phyloP scores from a whole-genome alignment of 129 eudicot genomes.

The Centaurea solstitialis region DNA sequence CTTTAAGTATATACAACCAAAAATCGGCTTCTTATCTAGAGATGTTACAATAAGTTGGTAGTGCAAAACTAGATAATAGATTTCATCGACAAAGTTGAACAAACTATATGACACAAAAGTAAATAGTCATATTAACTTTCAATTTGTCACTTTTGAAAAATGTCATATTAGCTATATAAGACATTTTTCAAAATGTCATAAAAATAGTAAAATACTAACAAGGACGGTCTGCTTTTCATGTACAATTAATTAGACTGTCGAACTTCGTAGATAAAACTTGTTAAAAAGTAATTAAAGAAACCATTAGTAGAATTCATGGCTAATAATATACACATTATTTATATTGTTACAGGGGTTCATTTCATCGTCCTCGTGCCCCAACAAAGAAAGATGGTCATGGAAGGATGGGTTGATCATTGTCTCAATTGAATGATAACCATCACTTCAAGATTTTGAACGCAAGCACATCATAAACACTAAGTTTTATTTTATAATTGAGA shows the following conservation, averaged over 20 bases:
- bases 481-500: slow-evolving; percentile 3
- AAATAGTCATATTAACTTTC: neutral
- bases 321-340: neutral
- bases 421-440: neutral
- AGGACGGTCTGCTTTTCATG: neutral
- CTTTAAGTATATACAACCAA: too few relatives aligned
- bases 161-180: neutral
- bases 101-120: neutral
- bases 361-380: slow-evolving; percentile 23
- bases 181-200: neutral
- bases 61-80: neutral
- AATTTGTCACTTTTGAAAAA: neutral
- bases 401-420: slow-evolving; percentile 14
- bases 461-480: slow-evolving; percentile 4
- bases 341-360: slow-evolving; percentile 34
- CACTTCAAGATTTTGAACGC: neutral
- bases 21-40: too few relatives aligned
- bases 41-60: too few relatives aligned
- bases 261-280: neutral
- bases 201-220: too few relatives aligned
- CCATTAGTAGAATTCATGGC: too few relatives aligned
- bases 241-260: neutral
- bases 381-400: slow-evolving; percentile 24
- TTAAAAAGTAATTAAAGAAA: too few relatives aligned
- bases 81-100: neutral